A percentile compares a stretch with the other conserved stretches of the same genome.
Evolutionary conservation across 495 filamentous ascomycete species (phyloP).

Genomic region (Bryoglossum gracile): DNA sequence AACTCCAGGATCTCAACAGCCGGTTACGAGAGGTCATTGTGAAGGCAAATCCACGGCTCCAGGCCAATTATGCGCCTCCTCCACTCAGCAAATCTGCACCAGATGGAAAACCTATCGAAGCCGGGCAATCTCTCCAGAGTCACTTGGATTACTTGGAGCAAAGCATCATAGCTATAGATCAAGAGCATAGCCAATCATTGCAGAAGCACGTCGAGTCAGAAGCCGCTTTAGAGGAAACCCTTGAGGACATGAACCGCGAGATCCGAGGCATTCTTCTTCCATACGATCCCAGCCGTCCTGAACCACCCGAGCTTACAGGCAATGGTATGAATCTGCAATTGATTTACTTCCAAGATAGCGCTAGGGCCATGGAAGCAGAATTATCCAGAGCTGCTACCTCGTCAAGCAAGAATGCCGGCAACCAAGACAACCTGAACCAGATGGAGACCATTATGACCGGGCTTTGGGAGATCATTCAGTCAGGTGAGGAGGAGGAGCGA

Average conservation of each 20-base stretch:
- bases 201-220: slow-evolving; percentile 19
- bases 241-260: slow-evolving; percentile 44
- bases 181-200: slow-evolving; percentile 14
- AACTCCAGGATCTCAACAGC: slow-evolving; percentile 64
- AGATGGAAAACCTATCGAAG: slow-evolving; percentile 19
- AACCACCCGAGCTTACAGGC: slow-evolving; percentile 39
- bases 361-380: slow-evolving; percentile 32
- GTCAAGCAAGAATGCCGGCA: slow-evolving; percentile 19
- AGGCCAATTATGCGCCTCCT: slow-evolving; percentile 29
- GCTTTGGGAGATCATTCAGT: slow-evolving; percentile 67
- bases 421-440: slow-evolving; percentile 37
- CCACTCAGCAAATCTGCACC: slow-evolving; percentile 24
- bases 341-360: slow-evolving; percentile 39
- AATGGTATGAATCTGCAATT: slow-evolving; percentile 45
- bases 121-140: slow-evolving; percentile 30
- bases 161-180: slow-evolving; percentile 34
- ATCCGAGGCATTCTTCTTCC: slow-evolving; percentile 44
- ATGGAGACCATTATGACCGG: slow-evolving; percentile 54
- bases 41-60: slow-evolving; percentile 46
- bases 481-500: slow-evolving; percentile 52
- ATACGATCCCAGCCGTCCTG: slow-evolving; percentile 40
- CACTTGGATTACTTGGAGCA: slow-evolving; percentile 48
- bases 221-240: slow-evolving; percentile 34
- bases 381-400: slow-evolving; percentile 16
- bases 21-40: slow-evolving; percentile 61